A percentile compares a stretch with the other conserved stretches of the same genome.
Conservation (phyloP, 2,329 filamentous ascomycete species). For the Neonectria neomacrospora region DNA sequence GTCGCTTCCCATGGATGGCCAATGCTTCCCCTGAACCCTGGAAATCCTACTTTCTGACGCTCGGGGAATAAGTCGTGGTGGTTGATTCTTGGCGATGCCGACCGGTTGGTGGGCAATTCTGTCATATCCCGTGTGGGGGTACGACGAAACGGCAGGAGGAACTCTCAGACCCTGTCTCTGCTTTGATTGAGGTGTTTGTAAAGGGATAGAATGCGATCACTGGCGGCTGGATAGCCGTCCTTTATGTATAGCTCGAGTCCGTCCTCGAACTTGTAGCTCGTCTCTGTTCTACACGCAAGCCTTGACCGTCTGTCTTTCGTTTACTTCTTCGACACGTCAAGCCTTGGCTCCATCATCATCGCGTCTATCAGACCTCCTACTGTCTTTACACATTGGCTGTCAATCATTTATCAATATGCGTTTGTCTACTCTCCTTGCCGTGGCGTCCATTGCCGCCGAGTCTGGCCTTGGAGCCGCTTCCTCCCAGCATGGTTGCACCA, state of each 20-base stretch:
- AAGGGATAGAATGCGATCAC: neutral
- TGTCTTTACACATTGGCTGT: neutral
- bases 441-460: slow-evolving; percentile 17
- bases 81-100: neutral
- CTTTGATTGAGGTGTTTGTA: neutral
- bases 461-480: slow-evolving; percentile 24
- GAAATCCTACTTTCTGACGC: neutral
- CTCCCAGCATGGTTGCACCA: slow-evolving; percentile 16
- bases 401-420: slow-evolving; percentile 12
- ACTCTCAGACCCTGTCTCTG: neutral
- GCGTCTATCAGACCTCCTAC: neutral
- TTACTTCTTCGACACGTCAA: slow-evolving; percentile 9
- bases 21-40: neutral
- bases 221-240: neutral
- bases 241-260: slow-evolving; percentile 14
- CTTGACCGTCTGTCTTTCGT: neutral
- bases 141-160: neutral
- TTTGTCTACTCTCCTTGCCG: slow-evolving; percentile 18
- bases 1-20: neutral
- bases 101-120: neutral
- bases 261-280: slow-evolving; percentile 8
- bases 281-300: slow-evolving; percentile 9
- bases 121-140: neutral
- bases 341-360: slow-evolving; percentile 1
- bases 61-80: too few species aligned